Percentiles rank a stretch among this genome's conserved stretches.
Evolutionary conservation across 257 asterid genomes (phyloP).

Genomic region (Scutellaria minor): DNA sequence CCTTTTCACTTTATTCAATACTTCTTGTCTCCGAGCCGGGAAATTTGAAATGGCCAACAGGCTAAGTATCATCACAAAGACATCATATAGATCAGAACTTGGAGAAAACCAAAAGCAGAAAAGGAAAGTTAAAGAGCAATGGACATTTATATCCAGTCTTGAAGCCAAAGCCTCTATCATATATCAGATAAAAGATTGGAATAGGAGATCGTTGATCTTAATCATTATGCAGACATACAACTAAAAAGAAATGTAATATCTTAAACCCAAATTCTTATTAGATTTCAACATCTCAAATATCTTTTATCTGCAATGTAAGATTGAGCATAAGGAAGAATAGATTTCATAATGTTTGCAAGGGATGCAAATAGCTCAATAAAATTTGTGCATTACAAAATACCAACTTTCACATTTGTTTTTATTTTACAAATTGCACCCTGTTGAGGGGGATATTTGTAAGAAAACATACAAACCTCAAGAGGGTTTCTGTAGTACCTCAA

Average conservation of each 20-base stretch:
- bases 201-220: background rate
- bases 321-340: background rate
- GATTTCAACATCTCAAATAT: background rate
- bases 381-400: no score
- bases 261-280: background rate
- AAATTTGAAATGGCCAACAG: constrained; percentile 82
- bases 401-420: no score
- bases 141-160: background rate
- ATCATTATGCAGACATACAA: background rate
- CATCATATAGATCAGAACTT: constrained; percentile 28
- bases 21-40: constrained; percentile 69
- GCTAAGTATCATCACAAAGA: constrained; percentile 44
- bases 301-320: background rate
- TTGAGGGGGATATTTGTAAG: no score
- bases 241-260: constrained; percentile 3
- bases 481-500: no score
- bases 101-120: background rate
- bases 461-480: background rate
- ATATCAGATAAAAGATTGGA: background rate
- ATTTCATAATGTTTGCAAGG: background rate
- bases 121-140: constrained; percentile 7
- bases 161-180: background rate
- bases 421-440: no score
- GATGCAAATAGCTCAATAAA: no score
- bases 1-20: constrained; percentile 74